phyloP scores from a whole-genome alignment of 371 early-diverging fungal genomes.

The Massospora cicadina region DNA sequence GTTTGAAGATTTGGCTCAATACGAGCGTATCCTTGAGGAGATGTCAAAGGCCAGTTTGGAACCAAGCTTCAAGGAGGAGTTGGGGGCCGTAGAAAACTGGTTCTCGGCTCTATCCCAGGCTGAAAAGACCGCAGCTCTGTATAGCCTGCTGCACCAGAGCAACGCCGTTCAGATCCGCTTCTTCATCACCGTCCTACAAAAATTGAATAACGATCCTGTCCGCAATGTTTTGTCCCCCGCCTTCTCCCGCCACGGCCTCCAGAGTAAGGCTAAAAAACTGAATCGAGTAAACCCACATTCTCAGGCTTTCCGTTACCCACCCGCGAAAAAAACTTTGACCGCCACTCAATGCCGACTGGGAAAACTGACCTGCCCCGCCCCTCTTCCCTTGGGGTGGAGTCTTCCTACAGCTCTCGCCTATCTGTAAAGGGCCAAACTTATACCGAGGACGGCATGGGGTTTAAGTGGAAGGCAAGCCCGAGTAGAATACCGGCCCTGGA shows the following conservation, averaged over 20 bases:
- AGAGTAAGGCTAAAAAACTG: background rate
- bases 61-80: constrained; percentile 80
- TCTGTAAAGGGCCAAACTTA: background rate
- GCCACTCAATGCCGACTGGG: background rate
- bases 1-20: constrained; percentile 79
- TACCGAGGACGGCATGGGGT: background rate
- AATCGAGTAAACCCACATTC: background rate
- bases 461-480: background rate
- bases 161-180: constrained; percentile 80
- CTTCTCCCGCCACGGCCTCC: background rate
- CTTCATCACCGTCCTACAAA: constrained; percentile 70
- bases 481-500: background rate
- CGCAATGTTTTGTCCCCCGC: background rate
- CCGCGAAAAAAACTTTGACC: background rate
- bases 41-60: constrained; percentile 87
- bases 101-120: constrained; percentile 73
- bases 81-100: constrained; percentile 88
- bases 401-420: background rate
- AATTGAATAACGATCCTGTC: constrained; percentile 8
- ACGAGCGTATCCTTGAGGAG: constrained; percentile 76
- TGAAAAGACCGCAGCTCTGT: constrained; percentile 80
- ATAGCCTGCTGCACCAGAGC: constrained; percentile 73
- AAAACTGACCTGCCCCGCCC: no score
- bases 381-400: background rate
- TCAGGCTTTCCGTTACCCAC: background rate